Evolutionary conservation across 2,329 filamentous ascomycete genomes (phyloP).

Genomic region (Dactylellina cionopaga): DNA sequence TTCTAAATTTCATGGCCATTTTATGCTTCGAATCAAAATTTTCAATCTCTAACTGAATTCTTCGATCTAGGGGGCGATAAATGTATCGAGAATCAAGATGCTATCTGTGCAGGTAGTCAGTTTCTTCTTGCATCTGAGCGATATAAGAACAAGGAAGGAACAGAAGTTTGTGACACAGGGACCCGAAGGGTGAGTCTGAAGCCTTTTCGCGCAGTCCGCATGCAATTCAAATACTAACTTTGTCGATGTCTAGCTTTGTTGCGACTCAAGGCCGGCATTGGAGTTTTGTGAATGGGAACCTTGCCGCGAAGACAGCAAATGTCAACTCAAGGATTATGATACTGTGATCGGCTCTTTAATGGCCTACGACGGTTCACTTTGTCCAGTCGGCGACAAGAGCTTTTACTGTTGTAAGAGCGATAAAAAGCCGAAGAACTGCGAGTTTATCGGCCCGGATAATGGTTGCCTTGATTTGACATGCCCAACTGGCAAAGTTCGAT

Average conservation of each 20-base stretch:
- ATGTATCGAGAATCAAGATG: conserved; percentile 2
- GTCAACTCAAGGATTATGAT: background rate
- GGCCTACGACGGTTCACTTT: background rate
- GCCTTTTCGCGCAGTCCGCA: too few species aligned
- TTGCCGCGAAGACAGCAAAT: background rate
- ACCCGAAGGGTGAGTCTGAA: too few species aligned
- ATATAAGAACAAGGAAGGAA: background rate
- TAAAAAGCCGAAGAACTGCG: conserved; percentile 14
- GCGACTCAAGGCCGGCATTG: conserved; percentile 13
- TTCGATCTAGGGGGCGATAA: background rate
- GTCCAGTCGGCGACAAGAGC: conserved; percentile 3
- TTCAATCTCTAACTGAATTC: background rate
- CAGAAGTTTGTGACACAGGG: background rate
- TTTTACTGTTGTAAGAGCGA: conserved; percentile 7
- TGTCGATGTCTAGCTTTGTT: background rate
- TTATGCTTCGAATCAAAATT: too few species aligned
- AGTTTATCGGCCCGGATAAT: conserved; percentile 13
- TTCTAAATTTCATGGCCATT: too few species aligned
- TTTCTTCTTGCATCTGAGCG: conserved; percentile 1
- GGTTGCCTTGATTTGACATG: conserved; percentile 16
- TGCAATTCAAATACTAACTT: too few species aligned
- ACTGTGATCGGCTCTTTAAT: background rate
- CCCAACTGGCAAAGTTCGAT: conserved; percentile 4
- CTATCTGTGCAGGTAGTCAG: background rate
- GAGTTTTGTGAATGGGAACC: background rate